Evolutionary conservation across 129 eudicot genomes (phyloP).

Genomic region (Lonicera japonica): DNA sequence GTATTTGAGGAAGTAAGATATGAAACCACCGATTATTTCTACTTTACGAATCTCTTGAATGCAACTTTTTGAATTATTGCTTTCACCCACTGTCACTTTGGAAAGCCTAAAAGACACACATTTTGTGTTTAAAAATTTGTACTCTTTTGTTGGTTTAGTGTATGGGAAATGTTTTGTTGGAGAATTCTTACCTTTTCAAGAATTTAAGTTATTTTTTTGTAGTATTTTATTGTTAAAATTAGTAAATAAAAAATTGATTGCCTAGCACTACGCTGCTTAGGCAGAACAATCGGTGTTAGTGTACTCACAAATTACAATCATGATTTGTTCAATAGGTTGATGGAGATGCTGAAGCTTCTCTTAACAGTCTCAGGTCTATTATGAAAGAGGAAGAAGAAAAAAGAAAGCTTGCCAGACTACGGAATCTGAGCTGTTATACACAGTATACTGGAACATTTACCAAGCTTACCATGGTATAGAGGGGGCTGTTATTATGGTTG

Average conservation of each 20-base stretch:
- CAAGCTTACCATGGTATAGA: slow-evolving; percentile 72
- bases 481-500: slow-evolving; percentile 9
- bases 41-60: neutral
- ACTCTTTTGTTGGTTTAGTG: neutral
- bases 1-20: neutral
- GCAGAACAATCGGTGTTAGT: neutral
- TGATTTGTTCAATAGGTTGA: slow-evolving; percentile 40
- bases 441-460: slow-evolving; percentile 75
- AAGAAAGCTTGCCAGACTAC: slow-evolving; percentile 52
- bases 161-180: neutral
- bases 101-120: too few species aligned
- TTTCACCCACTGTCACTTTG: too few species aligned
- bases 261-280: too few species aligned
- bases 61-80: too few species aligned
- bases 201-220: too few species aligned
- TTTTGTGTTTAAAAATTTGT: neutral
- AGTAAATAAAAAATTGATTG: too few species aligned
- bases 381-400: slow-evolving; percentile 84
- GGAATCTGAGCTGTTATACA: slow-evolving; percentile 43
- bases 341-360: slow-evolving; percentile 48
- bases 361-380: slow-evolving; percentile 53
- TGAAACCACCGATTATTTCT: neutral
- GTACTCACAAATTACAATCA: neutral
- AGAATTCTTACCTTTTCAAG: neutral
- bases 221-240: too few species aligned